phyloP scores from a whole-genome alignment of 2,329 filamentous ascomycete species.

The Cladophialophora carrionii region DNA sequence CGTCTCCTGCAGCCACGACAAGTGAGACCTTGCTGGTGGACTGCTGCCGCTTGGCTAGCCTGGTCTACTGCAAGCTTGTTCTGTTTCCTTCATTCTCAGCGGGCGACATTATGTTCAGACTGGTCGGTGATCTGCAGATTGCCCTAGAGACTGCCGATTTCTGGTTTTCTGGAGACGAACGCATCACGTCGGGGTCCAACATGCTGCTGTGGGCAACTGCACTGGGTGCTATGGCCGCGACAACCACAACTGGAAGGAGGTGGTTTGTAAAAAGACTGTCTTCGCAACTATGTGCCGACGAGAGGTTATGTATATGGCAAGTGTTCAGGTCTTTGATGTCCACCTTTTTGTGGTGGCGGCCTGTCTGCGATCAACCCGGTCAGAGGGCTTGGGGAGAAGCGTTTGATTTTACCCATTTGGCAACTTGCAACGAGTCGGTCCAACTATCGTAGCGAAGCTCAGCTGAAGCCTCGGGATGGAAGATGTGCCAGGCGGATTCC shows the following conservation, averaged over 20 bases:
- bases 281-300: background rate
- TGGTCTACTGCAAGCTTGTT: conserved; percentile 8
- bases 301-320: background rate
- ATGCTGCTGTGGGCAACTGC: conserved; percentile 7
- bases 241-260: background rate
- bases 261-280: conserved; percentile 9
- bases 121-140: background rate
- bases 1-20: background rate
- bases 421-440: background rate
- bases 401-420: background rate
- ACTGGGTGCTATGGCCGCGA: conserved; percentile 1
- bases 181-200: background rate
- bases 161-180: background rate
- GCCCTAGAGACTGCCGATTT: background rate
- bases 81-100: background rate
- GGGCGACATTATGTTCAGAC: background rate
- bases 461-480: background rate
- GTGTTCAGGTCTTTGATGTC: conserved; percentile 2
- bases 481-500: background rate
- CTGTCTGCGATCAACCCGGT: conserved; percentile 3
- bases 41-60: conserved; percentile 3
- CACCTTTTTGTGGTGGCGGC: conserved; percentile 2
- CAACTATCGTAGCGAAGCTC: background rate
- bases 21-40: background rate
- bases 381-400: background rate